phyloP scores from a whole-genome alignment of 306 rosid genomes.

The Luffa acutangula region DNA sequence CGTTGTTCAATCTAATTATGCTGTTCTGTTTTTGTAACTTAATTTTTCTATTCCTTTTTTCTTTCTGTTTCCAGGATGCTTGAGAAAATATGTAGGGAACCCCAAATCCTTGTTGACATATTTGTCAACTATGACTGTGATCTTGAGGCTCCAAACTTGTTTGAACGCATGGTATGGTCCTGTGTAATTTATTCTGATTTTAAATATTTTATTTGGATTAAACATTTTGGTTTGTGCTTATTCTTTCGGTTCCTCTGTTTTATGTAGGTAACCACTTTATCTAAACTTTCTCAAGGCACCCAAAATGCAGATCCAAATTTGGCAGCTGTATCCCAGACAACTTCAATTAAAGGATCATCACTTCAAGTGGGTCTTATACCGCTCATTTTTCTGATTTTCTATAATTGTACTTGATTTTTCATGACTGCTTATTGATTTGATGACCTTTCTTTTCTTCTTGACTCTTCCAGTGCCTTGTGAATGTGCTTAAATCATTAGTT shows the following conservation, averaged over 20 bases:
- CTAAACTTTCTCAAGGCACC: slow-evolving; percentile 83
- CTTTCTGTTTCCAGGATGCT: slow-evolving; percentile 63
- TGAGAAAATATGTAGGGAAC: slow-evolving; percentile 89
- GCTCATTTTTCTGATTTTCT: slow-evolving; percentile 12
- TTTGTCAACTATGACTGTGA: slow-evolving; percentile 99
- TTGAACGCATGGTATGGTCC: slow-evolving; percentile 85
- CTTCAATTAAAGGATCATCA: slow-evolving; percentile 81
- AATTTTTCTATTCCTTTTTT: slow-evolving; percentile 17
- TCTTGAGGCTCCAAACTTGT: slow-evolving; percentile 97
- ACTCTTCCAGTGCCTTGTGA: slow-evolving; percentile 78
- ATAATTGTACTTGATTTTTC: slow-evolving; percentile 4
- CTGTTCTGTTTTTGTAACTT: neutral
- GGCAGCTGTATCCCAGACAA: slow-evolving; percentile 57
- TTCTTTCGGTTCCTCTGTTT: neutral
- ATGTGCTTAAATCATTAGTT: slow-evolving; percentile 89
- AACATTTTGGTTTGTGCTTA: neutral
- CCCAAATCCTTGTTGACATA: slow-evolving; percentile 97
- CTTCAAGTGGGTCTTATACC: slow-evolving; percentile 64
- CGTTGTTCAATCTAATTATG: neutral
- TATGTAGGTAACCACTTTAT: slow-evolving; percentile 74
- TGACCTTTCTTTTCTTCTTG: slow-evolving; percentile 11
- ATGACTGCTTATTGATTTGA: neutral
- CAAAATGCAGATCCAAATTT: slow-evolving; percentile 77
- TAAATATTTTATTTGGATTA: slow-evolving; percentile 9
- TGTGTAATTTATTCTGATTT: neutral